Base-by-base conservation (phyloP, 1,284 basidiomycete genomes). In the Entoloma clypeatum region DNA sequence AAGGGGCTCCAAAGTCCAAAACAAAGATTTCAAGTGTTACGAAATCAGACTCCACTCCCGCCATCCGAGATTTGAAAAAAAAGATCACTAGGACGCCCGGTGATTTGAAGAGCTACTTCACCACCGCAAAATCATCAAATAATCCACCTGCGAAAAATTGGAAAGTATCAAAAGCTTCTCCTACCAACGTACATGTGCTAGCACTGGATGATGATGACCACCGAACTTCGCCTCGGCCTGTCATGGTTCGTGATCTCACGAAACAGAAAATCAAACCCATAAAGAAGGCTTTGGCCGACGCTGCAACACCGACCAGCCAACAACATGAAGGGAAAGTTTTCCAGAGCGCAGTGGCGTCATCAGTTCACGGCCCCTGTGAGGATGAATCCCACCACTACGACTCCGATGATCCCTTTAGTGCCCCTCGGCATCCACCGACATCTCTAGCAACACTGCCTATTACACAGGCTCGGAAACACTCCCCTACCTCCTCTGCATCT, bases 31-130 rank as follows among this genome's bases (percentile, higher is more conserved):
- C 25, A 23, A 4, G 18, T 7, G 25, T 26, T 17, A 22, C 23
- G 7, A n/a, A 27, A 24, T 24, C 19, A 18, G 11, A 24, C 5
- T 18, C 36, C 6, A 33, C 32, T 8, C 48, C 11, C 13, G 11
- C 42, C 11, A 25, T 51, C 26, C 43, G 47, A 19, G 47, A 51
- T 30, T 25, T 48, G 39, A 53, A 44, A 11, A 49, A 47, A 33
- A 50, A 48, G 19, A 45, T 24, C 6, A 39, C 39, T 9, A 17
- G 21, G 16, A 30, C 26, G 10, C 11, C 23, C 23, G 17, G 13
- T 8, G 38, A 44, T 19, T 14, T 50, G 7, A 50, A 46, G 35
- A 17, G 33, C 2, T 50, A 43, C 26, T 52, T 50, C 21, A 7
- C 22, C n/a, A 31, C 44, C n/a, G 31, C 32, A 10, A 51, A 49